A percentile compares a stretch with the other conserved stretches of the same genome.
Evolutionary conservation across 805 yeast species (phyloP).

Genomic region (Metahyphopichia silvanorum): DNA sequence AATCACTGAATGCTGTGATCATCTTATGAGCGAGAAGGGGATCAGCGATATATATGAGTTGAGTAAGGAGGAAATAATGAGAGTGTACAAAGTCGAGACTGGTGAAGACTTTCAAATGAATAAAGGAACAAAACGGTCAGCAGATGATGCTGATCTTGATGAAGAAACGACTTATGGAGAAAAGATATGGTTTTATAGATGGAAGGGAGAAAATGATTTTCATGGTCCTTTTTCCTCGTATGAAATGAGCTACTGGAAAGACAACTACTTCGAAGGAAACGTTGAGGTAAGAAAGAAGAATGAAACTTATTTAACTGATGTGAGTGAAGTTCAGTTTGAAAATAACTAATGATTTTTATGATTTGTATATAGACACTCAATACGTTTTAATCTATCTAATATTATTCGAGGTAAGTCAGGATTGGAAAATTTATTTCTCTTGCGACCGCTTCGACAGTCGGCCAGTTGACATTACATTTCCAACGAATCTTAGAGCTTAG

Average conservation of each 20-base stretch:
- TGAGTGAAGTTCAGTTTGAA: slow-evolving; percentile 20
- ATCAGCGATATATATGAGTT: slow-evolving; percentile 47
- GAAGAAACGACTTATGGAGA: slow-evolving; percentile 21
- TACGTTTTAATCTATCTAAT: background rate
- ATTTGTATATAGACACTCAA: background rate
- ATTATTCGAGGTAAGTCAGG: slow-evolving; percentile 47
- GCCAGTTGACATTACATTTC: slow-evolving; percentile 76
- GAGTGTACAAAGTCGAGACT: slow-evolving; percentile 20
- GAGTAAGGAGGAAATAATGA: slow-evolving; percentile 53
- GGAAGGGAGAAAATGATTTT: slow-evolving; percentile 36
- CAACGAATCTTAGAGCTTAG: slow-evolving; percentile 70
- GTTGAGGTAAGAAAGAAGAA: slow-evolving; percentile 40
- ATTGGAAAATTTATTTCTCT: slow-evolving; percentile 64
- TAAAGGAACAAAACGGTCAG: slow-evolving; percentile 14
- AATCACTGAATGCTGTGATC: slow-evolving; percentile 50
- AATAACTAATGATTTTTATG: background rate
- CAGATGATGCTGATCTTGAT: slow-evolving; percentile 14
- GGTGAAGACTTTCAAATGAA: slow-evolving; percentile 18
- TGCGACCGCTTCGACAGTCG: slow-evolving; percentile 56
- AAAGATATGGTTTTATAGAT: slow-evolving; percentile 37
- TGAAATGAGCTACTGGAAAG: slow-evolving; percentile 57
- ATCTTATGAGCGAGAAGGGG: slow-evolving; percentile 39
- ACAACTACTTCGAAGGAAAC: slow-evolving; percentile 43
- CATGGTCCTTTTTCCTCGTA: slow-evolving; percentile 49
- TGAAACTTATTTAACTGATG: slow-evolving; percentile 18